phyloP scores from a whole-genome alignment of 225 moss, liverwort and hornwort species.

The Polytrichum formosum region DNA sequence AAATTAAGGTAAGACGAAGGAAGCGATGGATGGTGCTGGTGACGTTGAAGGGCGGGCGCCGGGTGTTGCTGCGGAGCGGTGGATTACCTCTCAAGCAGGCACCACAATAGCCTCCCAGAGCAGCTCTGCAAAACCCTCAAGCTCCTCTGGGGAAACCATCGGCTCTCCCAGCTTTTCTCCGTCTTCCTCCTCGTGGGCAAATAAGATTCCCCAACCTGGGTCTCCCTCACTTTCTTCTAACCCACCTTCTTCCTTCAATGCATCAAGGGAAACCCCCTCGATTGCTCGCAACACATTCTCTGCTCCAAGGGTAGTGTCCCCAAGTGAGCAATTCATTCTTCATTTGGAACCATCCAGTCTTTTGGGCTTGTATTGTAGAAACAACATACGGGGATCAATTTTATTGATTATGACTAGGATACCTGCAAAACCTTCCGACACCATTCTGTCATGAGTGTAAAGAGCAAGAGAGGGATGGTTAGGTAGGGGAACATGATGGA shows the following conservation, averaged over 20 bases:
- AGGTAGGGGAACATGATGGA: too few relatives aligned
- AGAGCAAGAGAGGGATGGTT: too few relatives aligned
- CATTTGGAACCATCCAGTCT: conserved; percentile 35
- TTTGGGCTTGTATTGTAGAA: not conserved
- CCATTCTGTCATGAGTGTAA: too few relatives aligned
- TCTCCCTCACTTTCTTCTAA: conserved; percentile 29
- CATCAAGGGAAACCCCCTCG: conserved; percentile 55
- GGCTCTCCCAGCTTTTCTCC: conserved; percentile 60
- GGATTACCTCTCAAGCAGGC: conserved; percentile 90
- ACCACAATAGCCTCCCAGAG: conserved; percentile 62
- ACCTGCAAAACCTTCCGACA: too few relatives aligned
- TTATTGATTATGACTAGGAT: too few relatives aligned
- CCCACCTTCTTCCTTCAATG: conserved; percentile 23
- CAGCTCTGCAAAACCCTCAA: conserved; percentile 64
- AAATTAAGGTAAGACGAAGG: too few relatives aligned
- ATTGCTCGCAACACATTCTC: conserved; percentile 37
- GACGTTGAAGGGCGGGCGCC: too few relatives aligned
- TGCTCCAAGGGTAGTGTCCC: conserved; percentile 24
- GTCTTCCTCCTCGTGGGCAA: conserved; percentile 65
- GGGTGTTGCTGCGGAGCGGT: conserved; percentile 79
- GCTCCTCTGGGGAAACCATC: conserved; percentile 24
- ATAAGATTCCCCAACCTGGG: conserved; percentile 49
- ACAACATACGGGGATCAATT: too few relatives aligned
- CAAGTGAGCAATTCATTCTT: too few relatives aligned
- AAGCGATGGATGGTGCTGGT: too few relatives aligned